Evolutionary conservation across 768 basidiomycete genomes (phyloP).

Genomic region (Hygrocybe punicea): DNA sequence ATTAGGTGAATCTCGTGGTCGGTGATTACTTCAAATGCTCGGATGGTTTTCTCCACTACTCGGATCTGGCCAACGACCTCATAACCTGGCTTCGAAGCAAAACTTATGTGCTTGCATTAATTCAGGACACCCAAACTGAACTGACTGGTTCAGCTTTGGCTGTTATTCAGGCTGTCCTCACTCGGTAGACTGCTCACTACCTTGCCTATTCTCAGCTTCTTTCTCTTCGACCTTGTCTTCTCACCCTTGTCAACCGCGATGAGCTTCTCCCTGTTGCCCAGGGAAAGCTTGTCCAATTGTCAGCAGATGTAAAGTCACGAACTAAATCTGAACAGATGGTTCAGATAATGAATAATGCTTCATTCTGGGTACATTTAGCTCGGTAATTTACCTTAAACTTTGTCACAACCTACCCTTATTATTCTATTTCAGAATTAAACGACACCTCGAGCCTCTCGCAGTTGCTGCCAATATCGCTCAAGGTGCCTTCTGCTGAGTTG

Average conservation of each 20-base stretch:
- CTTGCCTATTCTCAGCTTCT: slow-evolving; percentile 25
- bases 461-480: slow-evolving; percentile 22
- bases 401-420: not conserved
- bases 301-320: slow-evolving; percentile 8
- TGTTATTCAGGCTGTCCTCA: slow-evolving; percentile 26
- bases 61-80: slow-evolving; percentile 30
- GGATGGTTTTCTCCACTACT: slow-evolving; percentile 19
- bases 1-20: slow-evolving; percentile 40
- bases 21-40: slow-evolving; percentile 38
- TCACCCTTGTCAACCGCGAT: slow-evolving; percentile 11
- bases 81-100: slow-evolving; percentile 40
- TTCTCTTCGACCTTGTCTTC: slow-evolving; percentile 16
- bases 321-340: slow-evolving; percentile 27
- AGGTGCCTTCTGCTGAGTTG: slow-evolving; percentile 15
- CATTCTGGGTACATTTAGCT: slow-evolving; percentile 36
- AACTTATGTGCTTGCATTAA: slow-evolving; percentile 26
- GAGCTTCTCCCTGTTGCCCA: slow-evolving; percentile 7
- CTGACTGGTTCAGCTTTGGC: not conserved
- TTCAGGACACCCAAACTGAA: slow-evolving; percentile 21
- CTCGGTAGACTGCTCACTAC: slow-evolving; percentile 32
- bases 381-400: slow-evolving; percentile 16
- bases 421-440: slow-evolving; percentile 12
- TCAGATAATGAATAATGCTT: slow-evolving; percentile 21
- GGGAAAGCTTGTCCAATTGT: slow-evolving; percentile 11
- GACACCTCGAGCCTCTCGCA: slow-evolving; percentile 20